A percentile compares a stretch with the other conserved stretches of the same genome.
phyloP scores from a whole-genome alignment of 1,284 basidiomycete genomes.

The Marasmius tenuissimus region DNA sequence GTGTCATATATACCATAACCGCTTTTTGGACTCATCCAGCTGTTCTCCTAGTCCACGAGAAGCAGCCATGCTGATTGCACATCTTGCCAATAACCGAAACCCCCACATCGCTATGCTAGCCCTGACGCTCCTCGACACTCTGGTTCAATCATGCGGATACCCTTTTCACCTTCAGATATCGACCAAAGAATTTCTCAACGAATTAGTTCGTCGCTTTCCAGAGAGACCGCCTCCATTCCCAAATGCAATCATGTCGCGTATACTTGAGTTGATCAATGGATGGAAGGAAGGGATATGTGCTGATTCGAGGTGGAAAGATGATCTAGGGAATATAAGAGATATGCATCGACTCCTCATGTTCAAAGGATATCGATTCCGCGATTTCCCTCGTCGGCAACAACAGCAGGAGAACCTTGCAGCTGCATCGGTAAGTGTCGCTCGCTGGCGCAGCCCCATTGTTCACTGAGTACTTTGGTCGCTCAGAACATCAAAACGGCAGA shows the following conservation, averaged over 20 bases:
- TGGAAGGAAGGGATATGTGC: slow-evolving; percentile 96
- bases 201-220: slow-evolving; percentile 96
- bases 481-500: slow-evolving; percentile 93
- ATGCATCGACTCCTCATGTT: slow-evolving; percentile 96
- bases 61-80: slow-evolving; percentile 81
- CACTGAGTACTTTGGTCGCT: slow-evolving; percentile 3
- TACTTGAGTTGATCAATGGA: slow-evolving; percentile 89
- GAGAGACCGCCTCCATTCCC: slow-evolving; percentile 96
- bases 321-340: slow-evolving; percentile 95
- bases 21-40: not conserved
- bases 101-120: slow-evolving; percentile 87
- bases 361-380: slow-evolving; percentile 95
- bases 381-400: slow-evolving; percentile 46
- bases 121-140: slow-evolving; percentile 85
- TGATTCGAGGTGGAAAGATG: slow-evolving; percentile 93
- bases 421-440: slow-evolving; percentile 42
- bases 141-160: slow-evolving; percentile 96
- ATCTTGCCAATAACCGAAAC: slow-evolving; percentile 86
- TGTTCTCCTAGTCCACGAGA: slow-evolving; percentile 70
- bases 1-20: slow-evolving; percentile 27
- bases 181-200: slow-evolving; percentile 99
- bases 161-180: slow-evolving; percentile 95
- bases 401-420: slow-evolving; percentile 35
- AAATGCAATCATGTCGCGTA: slow-evolving; percentile 91
- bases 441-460: slow-evolving; percentile 5